Evolutionary conservation across 2,329 filamentous ascomycete species (phyloP).

Genomic region (Fusarium marasasianum): DNA sequence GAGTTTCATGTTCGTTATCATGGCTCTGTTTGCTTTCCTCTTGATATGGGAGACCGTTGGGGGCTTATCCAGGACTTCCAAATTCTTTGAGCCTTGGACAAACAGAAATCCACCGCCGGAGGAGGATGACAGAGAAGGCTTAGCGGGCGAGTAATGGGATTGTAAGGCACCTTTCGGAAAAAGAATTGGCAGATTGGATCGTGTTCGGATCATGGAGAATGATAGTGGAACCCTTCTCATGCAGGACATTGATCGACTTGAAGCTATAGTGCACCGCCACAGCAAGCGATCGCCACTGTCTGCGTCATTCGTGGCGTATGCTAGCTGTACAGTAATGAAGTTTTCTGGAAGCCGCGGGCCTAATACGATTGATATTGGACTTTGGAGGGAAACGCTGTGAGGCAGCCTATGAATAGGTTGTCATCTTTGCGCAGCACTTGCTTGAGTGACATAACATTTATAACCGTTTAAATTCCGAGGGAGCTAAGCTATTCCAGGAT

Average conservation of each 20-base stretch:
- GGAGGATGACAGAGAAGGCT: slow-evolving; percentile 31
- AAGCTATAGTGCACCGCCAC: slow-evolving; percentile 7
- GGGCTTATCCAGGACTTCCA: slow-evolving; percentile 44
- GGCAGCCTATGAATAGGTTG: slow-evolving; percentile 2
- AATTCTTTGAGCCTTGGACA: slow-evolving; percentile 49
- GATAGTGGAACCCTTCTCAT: neutral
- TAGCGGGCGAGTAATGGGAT: slow-evolving; percentile 2
- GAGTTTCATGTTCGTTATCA: slow-evolving; percentile 53
- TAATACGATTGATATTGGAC: neutral
- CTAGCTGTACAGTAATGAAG: neutral
- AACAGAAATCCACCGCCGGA: slow-evolving; percentile 42
- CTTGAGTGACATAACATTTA: neutral
- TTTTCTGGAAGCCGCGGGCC: neutral
- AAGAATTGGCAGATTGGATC: neutral
- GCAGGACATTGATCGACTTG: neutral
- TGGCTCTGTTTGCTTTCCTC: slow-evolving; percentile 54
- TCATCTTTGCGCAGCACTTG: neutral
- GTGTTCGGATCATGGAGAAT: neutral
- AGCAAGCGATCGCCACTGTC: neutral
- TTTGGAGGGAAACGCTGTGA: neutral
- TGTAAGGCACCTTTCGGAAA: neutral
- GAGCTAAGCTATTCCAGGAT: neutral
- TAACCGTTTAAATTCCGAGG: neutral
- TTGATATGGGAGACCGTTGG: slow-evolving; percentile 57
- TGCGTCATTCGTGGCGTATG: slow-evolving; percentile 31